phyloP scores from a whole-genome alignment of 495 filamentous ascomycete species.

The Penicillium riverlandense region DNA sequence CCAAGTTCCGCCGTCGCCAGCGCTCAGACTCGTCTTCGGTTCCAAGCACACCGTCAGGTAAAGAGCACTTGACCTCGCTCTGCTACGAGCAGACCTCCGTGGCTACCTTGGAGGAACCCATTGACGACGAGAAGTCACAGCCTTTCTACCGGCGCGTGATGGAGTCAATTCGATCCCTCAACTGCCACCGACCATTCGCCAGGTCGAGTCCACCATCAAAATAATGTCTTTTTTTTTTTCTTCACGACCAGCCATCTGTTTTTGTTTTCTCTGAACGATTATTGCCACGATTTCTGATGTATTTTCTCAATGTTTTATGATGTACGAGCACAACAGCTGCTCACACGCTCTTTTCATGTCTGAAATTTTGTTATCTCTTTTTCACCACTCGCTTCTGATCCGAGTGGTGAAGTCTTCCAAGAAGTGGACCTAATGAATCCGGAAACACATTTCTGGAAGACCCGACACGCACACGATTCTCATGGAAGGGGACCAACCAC shows the following conservation, averaged over 20 bases:
- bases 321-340: slow-evolving; percentile 10
- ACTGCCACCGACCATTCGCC: slow-evolving; percentile 20
- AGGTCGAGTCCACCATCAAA: slow-evolving; percentile 10
- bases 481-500: no score
- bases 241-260: not conserved
- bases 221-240: not conserved
- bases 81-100: slow-evolving; percentile 33
- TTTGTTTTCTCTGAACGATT: not conserved
- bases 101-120: slow-evolving; percentile 3
- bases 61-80: slow-evolving; percentile 26
- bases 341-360: slow-evolving; percentile 6
- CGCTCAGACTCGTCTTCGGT: slow-evolving; percentile 21
- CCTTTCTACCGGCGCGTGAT: slow-evolving; percentile 28
- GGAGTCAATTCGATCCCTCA: slow-evolving; percentile 26
- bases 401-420: no score
- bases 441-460: not conserved
- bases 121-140: slow-evolving; percentile 9
- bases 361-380: no score
- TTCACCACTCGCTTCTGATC: no score
- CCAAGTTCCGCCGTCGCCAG: slow-evolving; percentile 30
- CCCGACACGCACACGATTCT: no score
- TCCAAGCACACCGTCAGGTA: not conserved
- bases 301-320: slow-evolving; percentile 6
- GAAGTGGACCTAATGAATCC: slow-evolving; percentile 11
- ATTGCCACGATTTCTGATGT: slow-evolving; percentile 5